Conservation (phyloP, 1,284 basidiomycete genomes). For the Vanrija humicola region DNA sequence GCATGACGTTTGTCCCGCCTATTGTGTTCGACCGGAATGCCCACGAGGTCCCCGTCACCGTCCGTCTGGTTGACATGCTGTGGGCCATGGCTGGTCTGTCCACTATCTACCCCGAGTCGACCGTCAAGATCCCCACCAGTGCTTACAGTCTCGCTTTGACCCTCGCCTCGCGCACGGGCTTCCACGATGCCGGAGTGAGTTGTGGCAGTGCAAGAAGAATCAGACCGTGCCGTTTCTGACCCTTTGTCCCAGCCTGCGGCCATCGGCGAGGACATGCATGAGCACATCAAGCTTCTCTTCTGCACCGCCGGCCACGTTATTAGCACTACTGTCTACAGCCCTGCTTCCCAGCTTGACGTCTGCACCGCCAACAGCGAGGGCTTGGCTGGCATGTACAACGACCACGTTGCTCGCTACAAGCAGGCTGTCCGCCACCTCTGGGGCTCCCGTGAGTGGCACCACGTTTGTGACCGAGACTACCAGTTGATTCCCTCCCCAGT, state of each 20-base stretch:
- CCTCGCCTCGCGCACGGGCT: conserved; percentile 34
- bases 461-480: background rate
- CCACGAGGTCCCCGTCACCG: conserved; percentile 34
- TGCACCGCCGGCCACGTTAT: conserved; percentile 38
- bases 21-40: conserved; percentile 43
- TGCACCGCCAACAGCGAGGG: conserved; percentile 26
- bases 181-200: conserved; percentile 36
- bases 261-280: conserved; percentile 46
- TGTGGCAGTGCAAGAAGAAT: background rate
- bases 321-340: conserved; percentile 40
- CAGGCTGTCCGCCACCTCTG: conserved; percentile 42
- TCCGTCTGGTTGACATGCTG: conserved; percentile 39
- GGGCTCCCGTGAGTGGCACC: conserved; percentile 17
- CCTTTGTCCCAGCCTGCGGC: background rate
- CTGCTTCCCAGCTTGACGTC: conserved; percentile 42
- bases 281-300: conserved; percentile 40
- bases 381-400: conserved; percentile 26
- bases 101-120: conserved; percentile 36
- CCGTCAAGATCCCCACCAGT: conserved; percentile 40
- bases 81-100: conserved; percentile 40
- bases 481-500: background rate
- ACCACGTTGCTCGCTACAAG: conserved; percentile 37
- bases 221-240: background rate
- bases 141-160: conserved; percentile 36
- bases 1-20: conserved; percentile 35